Evolutionary conservation across 2,329 filamentous ascomycete species (phyloP).

Genomic region (Sporothrix protearum): DNA sequence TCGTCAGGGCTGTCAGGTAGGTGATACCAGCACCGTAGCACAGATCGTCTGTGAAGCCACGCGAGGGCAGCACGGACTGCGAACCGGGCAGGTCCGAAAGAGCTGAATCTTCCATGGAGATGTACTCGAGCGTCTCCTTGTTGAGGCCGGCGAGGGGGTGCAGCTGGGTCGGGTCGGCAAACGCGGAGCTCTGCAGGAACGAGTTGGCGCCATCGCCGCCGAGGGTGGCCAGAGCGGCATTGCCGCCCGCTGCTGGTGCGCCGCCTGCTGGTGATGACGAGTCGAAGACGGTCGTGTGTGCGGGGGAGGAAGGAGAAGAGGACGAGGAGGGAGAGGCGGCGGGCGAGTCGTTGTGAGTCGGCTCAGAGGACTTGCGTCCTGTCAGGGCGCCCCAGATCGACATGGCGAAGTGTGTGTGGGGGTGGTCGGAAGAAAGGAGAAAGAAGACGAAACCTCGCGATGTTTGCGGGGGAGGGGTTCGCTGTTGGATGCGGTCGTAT

Average conservation of each 20-base stretch:
- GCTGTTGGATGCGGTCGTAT: conserved; percentile 6
- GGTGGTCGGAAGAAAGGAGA: neutral
- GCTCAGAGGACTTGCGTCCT: conserved; percentile 49
- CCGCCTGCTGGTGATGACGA: conserved; percentile 44
- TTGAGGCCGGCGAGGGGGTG: conserved; percentile 93
- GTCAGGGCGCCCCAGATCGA: conserved; percentile 61
- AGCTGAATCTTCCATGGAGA: conserved; percentile 86
- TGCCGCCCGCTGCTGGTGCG: neutral
- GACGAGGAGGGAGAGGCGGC: conserved; percentile 46
- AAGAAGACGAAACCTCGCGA: neutral
- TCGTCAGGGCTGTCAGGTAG: conserved; percentile 79
- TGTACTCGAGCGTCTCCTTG: conserved; percentile 89
- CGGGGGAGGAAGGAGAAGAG: conserved; percentile 43
- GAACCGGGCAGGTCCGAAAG: conserved; percentile 82
- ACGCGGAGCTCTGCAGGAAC: conserved; percentile 72
- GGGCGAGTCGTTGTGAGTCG: conserved; percentile 35
- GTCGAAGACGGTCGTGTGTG: conserved; percentile 55
- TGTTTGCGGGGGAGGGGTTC: conserved; percentile 12
- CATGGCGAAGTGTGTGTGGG: conserved; percentile 36
- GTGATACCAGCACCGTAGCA: conserved; percentile 96
- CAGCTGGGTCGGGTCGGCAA: conserved; percentile 81
- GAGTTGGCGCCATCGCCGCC: conserved; percentile 71
- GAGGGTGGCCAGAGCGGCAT: conserved; percentile 32
- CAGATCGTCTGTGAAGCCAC: conserved; percentile 96
- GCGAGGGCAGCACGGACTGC: conserved; percentile 84